Conservation (phyloP, 495 filamentous ascomycete genomes). For the Trichoderma erinaceum region DNA sequence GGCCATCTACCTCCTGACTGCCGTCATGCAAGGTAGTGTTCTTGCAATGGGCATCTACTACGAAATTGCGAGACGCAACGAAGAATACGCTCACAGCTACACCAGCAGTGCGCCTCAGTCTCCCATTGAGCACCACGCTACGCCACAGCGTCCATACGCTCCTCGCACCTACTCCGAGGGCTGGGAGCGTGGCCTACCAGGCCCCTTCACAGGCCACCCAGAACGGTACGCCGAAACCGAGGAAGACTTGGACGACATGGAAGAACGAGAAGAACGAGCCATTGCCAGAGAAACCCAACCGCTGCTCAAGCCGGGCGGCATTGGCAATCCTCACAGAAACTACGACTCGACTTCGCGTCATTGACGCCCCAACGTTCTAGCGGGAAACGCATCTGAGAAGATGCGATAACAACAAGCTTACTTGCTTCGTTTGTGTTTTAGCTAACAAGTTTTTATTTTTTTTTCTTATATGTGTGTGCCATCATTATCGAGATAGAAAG, state of each 20-base stretch:
- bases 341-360: slow-evolving; percentile 26
- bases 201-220: slow-evolving; percentile 35
- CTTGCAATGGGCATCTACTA: slow-evolving; percentile 76
- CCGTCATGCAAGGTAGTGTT: slow-evolving; percentile 75
- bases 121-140: slow-evolving; percentile 18
- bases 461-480: too few species aligned
- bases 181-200: slow-evolving; percentile 29
- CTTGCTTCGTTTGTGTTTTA: neutral
- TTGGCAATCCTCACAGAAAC: slow-evolving; percentile 26
- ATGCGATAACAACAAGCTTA: neutral
- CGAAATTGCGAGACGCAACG: slow-evolving; percentile 39
- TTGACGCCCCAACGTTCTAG: slow-evolving; percentile 2
- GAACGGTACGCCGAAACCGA: slow-evolving; percentile 35
- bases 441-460: neutral
- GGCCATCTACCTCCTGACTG: slow-evolving; percentile 82
- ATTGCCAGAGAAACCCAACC: slow-evolving; percentile 38
- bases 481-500: too few species aligned
- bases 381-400: neutral
- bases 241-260: slow-evolving; percentile 34
- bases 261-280: slow-evolving; percentile 38
- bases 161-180: slow-evolving; percentile 24
- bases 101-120: slow-evolving; percentile 15
- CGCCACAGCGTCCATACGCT: slow-evolving; percentile 15
- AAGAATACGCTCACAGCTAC: slow-evolving; percentile 13
- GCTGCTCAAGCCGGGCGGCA: slow-evolving; percentile 34